Base-by-base conservation (phyloP, 768 basidiomycete genomes). In the Agrocybe praecox region DNA sequence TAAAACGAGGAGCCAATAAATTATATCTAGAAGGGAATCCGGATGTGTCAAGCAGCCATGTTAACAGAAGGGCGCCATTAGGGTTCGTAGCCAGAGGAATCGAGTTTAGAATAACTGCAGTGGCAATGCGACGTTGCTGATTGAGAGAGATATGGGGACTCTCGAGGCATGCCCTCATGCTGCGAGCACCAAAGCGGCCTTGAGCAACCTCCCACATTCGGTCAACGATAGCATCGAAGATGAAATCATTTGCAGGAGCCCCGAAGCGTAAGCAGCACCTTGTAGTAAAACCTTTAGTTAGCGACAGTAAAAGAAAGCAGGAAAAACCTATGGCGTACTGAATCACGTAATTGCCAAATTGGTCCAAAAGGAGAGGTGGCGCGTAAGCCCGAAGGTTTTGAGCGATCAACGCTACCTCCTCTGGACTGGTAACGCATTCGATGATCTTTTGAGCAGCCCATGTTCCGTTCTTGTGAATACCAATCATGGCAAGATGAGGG, bases 361-460 rank as follows among this genome's bases (percentile, higher is more conserved):
- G 93, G 69, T 98, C 96, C 33, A 98, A 83, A 40, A 98, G 83
- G 18, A 99, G 80, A 10, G 97, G 94, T 45, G 97, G 97, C 11
- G 91, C 85, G 69, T 96, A 99, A 0, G 97, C 88, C 57, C 92
- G 80, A 57, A 99, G 74, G 68, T 96, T 91, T 69, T 90, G 88
- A 45, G 92, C 86, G 65, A 99, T 87, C 40, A 96, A 72, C 6
- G 80, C 80, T 53, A 95, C 83, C 70, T 99, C 97, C 53, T 97
- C 94, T 17, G 90, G 87, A 29, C 82, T 88, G 55, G 88, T 84
- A 44, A 95, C 92, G 59, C 94, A 96, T 74, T 98, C 95, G 56
- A 98, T 98, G 68, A 97, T 94, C 81, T 98, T 98, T 74, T 99
- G 97, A 2, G 96, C 96, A 2, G 96, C 96, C 97, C 97, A 98